Conservation (phyloP, 768 basidiomycete genomes). For the Trametes punicea region DNA sequence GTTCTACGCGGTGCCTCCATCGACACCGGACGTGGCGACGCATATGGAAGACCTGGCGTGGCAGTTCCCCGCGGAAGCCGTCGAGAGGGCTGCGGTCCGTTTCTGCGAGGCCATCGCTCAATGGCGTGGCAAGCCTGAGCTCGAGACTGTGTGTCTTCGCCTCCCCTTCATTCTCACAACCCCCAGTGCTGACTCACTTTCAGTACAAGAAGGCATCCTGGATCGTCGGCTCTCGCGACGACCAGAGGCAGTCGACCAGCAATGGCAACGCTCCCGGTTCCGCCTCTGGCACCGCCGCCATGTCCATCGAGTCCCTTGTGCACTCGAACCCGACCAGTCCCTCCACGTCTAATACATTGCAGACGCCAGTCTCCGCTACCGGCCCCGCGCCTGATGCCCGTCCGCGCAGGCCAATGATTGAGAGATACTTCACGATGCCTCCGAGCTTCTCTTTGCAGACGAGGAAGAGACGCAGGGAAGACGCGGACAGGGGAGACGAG, state of each 20-base stretch:
- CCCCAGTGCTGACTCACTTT: too few relatives aligned
- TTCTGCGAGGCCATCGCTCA: conserved; percentile 80
- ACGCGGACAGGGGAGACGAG: conserved; percentile 24
- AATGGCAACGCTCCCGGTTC: neutral
- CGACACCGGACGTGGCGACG: conserved; percentile 70
- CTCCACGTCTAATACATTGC: conserved; percentile 10
- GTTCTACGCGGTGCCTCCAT: conserved; percentile 75
- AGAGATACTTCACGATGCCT: conserved; percentile 34
- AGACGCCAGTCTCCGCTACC: conserved; percentile 12
- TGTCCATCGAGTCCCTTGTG: conserved; percentile 64
- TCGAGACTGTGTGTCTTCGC: conserved; percentile 58
- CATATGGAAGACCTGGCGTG: conserved; percentile 78
- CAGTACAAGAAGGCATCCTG: conserved; percentile 33
- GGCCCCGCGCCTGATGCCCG: conserved; percentile 7
- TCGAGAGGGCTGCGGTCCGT: conserved; percentile 72
- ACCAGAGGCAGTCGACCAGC: conserved; percentile 42
- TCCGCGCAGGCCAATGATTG: conserved; percentile 34
- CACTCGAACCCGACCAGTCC: conserved; percentile 71
- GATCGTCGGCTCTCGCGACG: conserved; percentile 45
- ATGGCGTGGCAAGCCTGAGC: conserved; percentile 84
- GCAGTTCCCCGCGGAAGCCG: conserved; percentile 78
- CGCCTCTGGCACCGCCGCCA: conserved; percentile 34
- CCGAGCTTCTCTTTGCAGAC: conserved; percentile 22
- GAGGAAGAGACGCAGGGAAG: conserved; percentile 24
- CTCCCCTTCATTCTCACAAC: neutral